Evolutionary conservation across 306 rosid genomes (phyloP).

Genomic region (Lathyrus tuberosus): DNA sequence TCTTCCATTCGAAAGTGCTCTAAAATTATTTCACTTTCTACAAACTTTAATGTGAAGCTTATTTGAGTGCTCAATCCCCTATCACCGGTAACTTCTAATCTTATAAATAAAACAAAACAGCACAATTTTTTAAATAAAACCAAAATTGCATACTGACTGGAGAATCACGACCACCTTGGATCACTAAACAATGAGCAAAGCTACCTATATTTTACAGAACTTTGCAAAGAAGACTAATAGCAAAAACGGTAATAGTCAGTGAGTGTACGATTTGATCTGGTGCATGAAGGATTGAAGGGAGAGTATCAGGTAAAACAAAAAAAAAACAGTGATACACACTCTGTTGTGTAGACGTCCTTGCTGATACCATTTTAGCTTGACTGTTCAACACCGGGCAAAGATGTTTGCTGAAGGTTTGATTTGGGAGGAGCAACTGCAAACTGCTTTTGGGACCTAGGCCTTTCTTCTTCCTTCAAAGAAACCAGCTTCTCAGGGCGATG

Average conservation of each 20-base stretch:
- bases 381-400: constrained; percentile 72
- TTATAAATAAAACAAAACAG: background rate
- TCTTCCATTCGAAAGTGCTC: no score
- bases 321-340: constrained; percentile 39
- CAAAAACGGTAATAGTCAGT: constrained; percentile 63
- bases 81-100: background rate
- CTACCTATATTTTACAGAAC: constrained; percentile 54
- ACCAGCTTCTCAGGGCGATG: constrained; percentile 55
- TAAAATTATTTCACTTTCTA: no score
- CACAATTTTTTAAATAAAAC: background rate
- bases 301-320: constrained; percentile 4
- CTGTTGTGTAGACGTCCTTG: constrained; percentile 44
- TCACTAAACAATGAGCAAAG: constrained; percentile 45
- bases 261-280: constrained; percentile 35
- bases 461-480: constrained; percentile 62
- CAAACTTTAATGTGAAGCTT: no score
- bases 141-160: background rate
- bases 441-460: constrained; percentile 59
- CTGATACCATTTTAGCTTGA: constrained; percentile 73
- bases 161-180: constrained; percentile 20
- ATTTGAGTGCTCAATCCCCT: background rate
- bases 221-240: constrained; percentile 55
- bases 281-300: background rate
- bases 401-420: constrained; percentile 61
- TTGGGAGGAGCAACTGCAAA: constrained; percentile 58